Evolutionary conservation across 768 basidiomycete species (phyloP).

Genomic region (Steccherinum ochraceum): DNA sequence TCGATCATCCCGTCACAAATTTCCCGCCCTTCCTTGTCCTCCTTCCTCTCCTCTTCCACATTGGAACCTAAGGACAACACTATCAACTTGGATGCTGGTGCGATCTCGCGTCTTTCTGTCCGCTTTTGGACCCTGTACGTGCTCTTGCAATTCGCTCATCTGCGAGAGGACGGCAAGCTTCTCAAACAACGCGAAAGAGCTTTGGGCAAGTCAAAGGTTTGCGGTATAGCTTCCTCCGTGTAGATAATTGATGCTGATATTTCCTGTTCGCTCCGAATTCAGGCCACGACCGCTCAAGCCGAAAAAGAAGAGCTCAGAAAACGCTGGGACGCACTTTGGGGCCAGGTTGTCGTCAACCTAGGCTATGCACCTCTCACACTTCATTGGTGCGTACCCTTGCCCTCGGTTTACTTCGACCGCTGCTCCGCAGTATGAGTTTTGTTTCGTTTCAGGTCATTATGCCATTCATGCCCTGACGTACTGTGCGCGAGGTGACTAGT

Average conservation of each 20-base stretch:
- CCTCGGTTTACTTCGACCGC: background rate
- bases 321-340: constrained; percentile 64
- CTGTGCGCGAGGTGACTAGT: too few relatives aligned
- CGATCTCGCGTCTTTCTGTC: constrained; percentile 62
- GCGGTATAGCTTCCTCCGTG: constrained; percentile 3
- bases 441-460: background rate
- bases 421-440: too few relatives aligned
- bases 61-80: constrained; percentile 20
- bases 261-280: constrained; percentile 4
- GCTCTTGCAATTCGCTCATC: constrained; percentile 67
- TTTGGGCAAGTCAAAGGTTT: constrained; percentile 52
- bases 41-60: constrained; percentile 25
- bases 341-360: constrained; percentile 64
- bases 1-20: constrained; percentile 53
- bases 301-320: constrained; percentile 53
- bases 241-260: too few relatives aligned
- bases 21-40: constrained; percentile 30
- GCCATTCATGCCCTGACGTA: too few relatives aligned
- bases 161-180: constrained; percentile 60
- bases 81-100: constrained; percentile 38
- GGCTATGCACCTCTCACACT: constrained; percentile 77
- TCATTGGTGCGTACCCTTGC: constrained; percentile 60
- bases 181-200: constrained; percentile 48
- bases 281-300: constrained; percentile 29
- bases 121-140: constrained; percentile 82